Evolutionary conservation across 2,329 filamentous ascomycete species (phyloP).

Genomic region (Monosporascus sp.): DNA sequence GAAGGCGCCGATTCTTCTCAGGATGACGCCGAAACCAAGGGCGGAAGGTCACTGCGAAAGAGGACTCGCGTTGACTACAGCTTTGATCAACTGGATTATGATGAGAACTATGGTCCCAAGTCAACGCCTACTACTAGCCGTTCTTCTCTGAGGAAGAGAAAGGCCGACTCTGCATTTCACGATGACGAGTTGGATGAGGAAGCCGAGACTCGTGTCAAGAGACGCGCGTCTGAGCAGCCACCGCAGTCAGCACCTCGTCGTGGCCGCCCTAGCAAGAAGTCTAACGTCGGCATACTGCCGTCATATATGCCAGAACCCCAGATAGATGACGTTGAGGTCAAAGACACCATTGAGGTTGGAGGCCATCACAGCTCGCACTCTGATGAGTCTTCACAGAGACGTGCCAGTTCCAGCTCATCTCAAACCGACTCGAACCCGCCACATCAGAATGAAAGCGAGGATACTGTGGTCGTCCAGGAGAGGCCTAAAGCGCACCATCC

Average conservation of each 20-base stretch:
- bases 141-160: slow-evolving; percentile 23
- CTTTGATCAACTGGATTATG: slow-evolving; percentile 47
- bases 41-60: slow-evolving; percentile 54
- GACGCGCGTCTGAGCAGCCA: slow-evolving; percentile 26
- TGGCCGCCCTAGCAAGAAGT: slow-evolving; percentile 18
- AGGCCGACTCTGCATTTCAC: slow-evolving; percentile 18
- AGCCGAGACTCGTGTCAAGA: slow-evolving; percentile 18
- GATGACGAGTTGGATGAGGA: slow-evolving; percentile 22
- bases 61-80: slow-evolving; percentile 54
- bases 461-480: background rate
- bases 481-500: background rate
- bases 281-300: slow-evolving; percentile 24
- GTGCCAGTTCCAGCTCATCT: slow-evolving; percentile 23
- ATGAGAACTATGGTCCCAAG: slow-evolving; percentile 21
- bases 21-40: slow-evolving; percentile 48
- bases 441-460: slow-evolving; percentile 1
- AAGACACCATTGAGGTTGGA: slow-evolving; percentile 54
- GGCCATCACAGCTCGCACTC: slow-evolving; percentile 32
- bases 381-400: slow-evolving; percentile 27
- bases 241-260: slow-evolving; percentile 18
- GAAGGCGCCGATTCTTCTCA: slow-evolving; percentile 31
- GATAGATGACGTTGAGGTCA: slow-evolving; percentile 43
- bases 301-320: slow-evolving; percentile 17
- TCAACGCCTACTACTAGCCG: slow-evolving; percentile 19
- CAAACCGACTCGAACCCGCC: slow-evolving; percentile 15